phyloP scores from a whole-genome alignment of 176 grass and related monocot species.

The Aegilops bicornis region DNA sequence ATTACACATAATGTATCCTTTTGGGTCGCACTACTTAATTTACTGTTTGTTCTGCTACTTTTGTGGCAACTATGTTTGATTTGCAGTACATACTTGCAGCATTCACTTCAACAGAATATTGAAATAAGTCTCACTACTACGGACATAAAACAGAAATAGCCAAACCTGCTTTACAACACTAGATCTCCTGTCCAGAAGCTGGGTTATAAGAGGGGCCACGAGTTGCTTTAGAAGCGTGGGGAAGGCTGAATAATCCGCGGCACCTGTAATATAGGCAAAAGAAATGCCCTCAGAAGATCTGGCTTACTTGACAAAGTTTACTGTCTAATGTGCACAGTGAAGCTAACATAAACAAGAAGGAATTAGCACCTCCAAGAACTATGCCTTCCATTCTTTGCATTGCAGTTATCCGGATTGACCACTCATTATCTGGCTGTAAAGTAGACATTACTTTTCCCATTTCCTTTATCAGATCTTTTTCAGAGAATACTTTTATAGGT shows the following conservation, averaged over 20 bases:
- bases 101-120: not conserved
- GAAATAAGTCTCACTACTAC: not conserved
- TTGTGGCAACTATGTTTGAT: not conserved
- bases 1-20: not conserved
- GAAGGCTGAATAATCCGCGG: constrained; percentile 73
- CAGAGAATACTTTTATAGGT: constrained; percentile 81
- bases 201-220: constrained; percentile 63
- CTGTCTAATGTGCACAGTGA: not conserved
- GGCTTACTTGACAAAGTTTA: not conserved
- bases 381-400: constrained; percentile 94
- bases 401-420: constrained; percentile 69
- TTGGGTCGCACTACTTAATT: not conserved
- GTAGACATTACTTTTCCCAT: constrained; percentile 56
- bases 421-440: constrained; percentile 79
- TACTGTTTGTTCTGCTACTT: not conserved
- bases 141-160: not conserved
- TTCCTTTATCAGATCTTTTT: constrained; percentile 82
- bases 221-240: constrained; percentile 75
- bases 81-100: not conserved
- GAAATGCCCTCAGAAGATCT: constrained; percentile 3
- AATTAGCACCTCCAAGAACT: constrained; percentile 72
- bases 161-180: constrained; percentile 87
- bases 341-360: not conserved
- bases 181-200: constrained; percentile 82
- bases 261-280: constrained; percentile 43